A percentile compares a stretch with the other conserved stretches of the same genome.
Conservation (phyloP, 1,284 basidiomycete genomes). For the Microbotryomycetes sp. region DNA sequence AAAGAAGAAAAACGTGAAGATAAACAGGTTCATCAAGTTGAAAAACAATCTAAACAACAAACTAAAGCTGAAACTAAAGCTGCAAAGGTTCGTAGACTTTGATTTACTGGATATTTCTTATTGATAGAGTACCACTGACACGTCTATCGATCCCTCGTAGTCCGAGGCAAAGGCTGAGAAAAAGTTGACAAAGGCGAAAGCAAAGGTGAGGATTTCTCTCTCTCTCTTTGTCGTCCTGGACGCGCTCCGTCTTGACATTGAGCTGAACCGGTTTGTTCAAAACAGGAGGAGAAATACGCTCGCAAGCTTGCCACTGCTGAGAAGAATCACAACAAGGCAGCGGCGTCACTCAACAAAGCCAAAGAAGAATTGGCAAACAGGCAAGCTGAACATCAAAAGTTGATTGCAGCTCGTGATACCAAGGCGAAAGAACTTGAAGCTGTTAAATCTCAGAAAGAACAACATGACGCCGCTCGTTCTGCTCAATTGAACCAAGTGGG, state of each 20-base stretch:
- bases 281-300: background rate
- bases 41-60: slow-evolving; percentile 2
- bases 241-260: background rate
- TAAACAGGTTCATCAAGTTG: slow-evolving; percentile 1
- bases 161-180: slow-evolving; percentile 23
- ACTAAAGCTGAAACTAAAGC: slow-evolving; percentile 26
- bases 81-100: slow-evolving; percentile 11
- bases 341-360: slow-evolving; percentile 15
- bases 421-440: slow-evolving; percentile 12
- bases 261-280: background rate
- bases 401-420: slow-evolving; percentile 8
- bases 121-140: too few species aligned
- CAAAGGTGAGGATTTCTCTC: background rate
- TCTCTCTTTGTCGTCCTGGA: background rate
- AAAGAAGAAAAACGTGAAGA: slow-evolving; percentile 21
- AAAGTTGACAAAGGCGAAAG: slow-evolving; percentile 13
- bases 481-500: background rate
- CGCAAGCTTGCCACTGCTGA: slow-evolving; percentile 11
- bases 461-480: background rate
- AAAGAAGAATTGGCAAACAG: slow-evolving; percentile 9
- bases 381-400: slow-evolving; percentile 3
- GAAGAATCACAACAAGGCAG: slow-evolving; percentile 16
- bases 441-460: background rate
- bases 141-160: background rate
- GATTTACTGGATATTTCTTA: background rate